These are phyloP conservation scores for Gigaspora rosea DNA, from an alignment of 192 early-diverging fungal species.

Conservation along the genomic window DNA sequence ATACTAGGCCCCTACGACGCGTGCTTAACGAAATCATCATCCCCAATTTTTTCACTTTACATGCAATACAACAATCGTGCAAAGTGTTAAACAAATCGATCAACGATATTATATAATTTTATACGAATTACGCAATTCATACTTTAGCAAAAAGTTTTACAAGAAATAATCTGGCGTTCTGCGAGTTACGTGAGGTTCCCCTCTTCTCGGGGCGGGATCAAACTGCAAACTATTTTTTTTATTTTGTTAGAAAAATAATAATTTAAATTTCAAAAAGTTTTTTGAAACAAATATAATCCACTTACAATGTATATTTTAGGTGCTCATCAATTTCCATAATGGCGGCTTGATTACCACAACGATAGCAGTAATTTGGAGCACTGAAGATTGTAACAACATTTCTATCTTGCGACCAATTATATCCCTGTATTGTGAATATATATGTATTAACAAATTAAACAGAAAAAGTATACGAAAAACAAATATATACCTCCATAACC, in stretches of 20 bases:
- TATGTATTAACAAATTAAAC: background rate
- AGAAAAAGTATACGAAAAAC: background rate
- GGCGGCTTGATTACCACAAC: slow-evolving; percentile 99
- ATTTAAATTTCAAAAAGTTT: background rate
- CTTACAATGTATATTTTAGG: slow-evolving; percentile 97
- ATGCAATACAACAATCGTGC: background rate
- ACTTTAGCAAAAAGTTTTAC: slow-evolving; percentile 49
- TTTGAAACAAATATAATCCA: background rate
- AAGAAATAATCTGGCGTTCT: slow-evolving; percentile 99
- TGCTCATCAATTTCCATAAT: slow-evolving; percentile 99
- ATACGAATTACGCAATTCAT: background rate
- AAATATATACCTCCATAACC: slow-evolving; percentile 73
- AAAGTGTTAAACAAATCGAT: slow-evolving; percentile 3
- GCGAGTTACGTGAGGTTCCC: slow-evolving; percentile 97
- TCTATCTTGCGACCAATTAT: slow-evolving; percentile 98
- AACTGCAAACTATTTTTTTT: slow-evolving; percentile 74
- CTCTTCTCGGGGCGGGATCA: slow-evolving; percentile 84
- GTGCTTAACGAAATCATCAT: too few species aligned
- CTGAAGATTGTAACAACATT: slow-evolving; percentile 99
- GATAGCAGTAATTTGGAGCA: slow-evolving; percentile 99
- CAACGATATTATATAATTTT: slow-evolving; percentile 7
- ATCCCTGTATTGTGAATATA: slow-evolving; percentile 46
- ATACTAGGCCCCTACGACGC: too few species aligned
- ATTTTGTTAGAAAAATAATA: background rate
- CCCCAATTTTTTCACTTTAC: background rate